phyloP scores from a whole-genome alignment of 352 stramenopile genomes.

The Phytopythium chamaehyphon region DNA sequence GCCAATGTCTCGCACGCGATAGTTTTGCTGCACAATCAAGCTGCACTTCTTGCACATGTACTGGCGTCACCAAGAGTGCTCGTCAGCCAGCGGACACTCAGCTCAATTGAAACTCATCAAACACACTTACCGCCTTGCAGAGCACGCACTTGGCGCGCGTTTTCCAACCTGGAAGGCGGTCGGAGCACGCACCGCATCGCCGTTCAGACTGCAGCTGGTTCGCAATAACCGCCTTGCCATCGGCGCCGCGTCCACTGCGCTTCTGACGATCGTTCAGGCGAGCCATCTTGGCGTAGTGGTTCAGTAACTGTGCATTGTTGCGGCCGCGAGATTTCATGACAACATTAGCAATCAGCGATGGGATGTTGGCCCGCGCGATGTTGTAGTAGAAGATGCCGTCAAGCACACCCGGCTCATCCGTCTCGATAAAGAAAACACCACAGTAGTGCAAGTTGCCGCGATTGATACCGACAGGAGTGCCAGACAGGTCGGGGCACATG shows the following conservation, averaged over 20 bases:
- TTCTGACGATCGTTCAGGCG: constrained; percentile 3
- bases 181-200: constrained; percentile 57
- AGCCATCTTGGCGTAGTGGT: constrained; percentile 67
- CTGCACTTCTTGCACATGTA: constrained; percentile 70
- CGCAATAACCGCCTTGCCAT: constrained; percentile 28
- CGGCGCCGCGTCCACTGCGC: constrained; percentile 17
- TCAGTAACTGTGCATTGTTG: constrained; percentile 55
- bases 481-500: constrained; percentile 49
- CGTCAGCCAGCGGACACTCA: constrained; percentile 3
- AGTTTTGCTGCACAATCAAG: constrained; percentile 57
- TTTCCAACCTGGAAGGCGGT: constrained; percentile 54
- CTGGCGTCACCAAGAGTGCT: constrained; percentile 16
- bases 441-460: constrained; percentile 58
- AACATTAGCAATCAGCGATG: constrained; percentile 36
- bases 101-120: background rate
- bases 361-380: constrained; percentile 34
- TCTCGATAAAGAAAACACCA: constrained; percentile 70
- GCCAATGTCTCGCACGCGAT: constrained; percentile 35
- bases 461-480: constrained; percentile 27
- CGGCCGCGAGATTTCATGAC: constrained; percentile 57
- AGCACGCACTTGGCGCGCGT: constrained; percentile 52
- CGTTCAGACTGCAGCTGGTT: constrained; percentile 52
- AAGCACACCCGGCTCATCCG: constrained; percentile 36
- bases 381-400: constrained; percentile 65
- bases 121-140: constrained; percentile 53